Percentiles rank a stretch among this genome's conserved stretches.
These are phyloP conservation scores for Botrytis sinoallii DNA, from an alignment of 2,329 filamentous ascomycete genomes.

Conservation along the genomic window DNA sequence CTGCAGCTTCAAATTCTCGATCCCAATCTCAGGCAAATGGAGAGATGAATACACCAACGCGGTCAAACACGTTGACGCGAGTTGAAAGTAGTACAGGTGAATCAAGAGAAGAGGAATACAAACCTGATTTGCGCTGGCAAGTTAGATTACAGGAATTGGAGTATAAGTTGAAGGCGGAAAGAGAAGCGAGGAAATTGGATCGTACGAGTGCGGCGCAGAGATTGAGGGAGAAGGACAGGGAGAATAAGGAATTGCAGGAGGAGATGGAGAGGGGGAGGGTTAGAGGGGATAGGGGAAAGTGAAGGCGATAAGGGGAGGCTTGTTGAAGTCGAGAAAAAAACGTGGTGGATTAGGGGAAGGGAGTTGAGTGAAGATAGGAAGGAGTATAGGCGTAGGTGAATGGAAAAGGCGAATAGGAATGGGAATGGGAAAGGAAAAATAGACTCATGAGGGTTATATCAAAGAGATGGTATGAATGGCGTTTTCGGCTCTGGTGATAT, in stretches of 20 bases:
- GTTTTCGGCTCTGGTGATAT: background rate
- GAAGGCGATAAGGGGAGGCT: background rate
- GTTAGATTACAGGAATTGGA: slow-evolving; percentile 84
- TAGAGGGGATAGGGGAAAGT: background rate
- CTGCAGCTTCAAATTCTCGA: slow-evolving; percentile 43
- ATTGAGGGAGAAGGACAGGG: slow-evolving; percentile 69
- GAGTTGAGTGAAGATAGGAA: background rate
- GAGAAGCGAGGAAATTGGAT: slow-evolving; percentile 82
- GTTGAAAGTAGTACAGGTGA: slow-evolving; percentile 17
- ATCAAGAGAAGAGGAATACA: slow-evolving; percentile 42
- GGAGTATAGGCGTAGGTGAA: background rate
- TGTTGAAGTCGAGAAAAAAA: background rate
- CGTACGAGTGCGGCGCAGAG: slow-evolving; percentile 78
- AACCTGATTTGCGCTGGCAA: slow-evolving; percentile 70
- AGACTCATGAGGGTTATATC: background rate
- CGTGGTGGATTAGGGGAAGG: background rate
- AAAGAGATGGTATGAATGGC: background rate
- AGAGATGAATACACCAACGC: background rate
- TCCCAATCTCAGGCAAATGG: background rate
- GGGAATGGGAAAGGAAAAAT: background rate
- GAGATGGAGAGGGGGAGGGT: slow-evolving; percentile 49
- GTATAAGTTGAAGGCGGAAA: slow-evolving; percentile 80
- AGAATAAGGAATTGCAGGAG: slow-evolving; percentile 67
- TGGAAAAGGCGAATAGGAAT: slow-evolving; percentile 1
- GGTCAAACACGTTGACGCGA: background rate